Percentiles rank a stretch among this genome's conserved stretches.
Evolutionary conservation across 768 basidiomycete genomes (phyloP).

Genomic region (Nidularia pulvinata): DNA sequence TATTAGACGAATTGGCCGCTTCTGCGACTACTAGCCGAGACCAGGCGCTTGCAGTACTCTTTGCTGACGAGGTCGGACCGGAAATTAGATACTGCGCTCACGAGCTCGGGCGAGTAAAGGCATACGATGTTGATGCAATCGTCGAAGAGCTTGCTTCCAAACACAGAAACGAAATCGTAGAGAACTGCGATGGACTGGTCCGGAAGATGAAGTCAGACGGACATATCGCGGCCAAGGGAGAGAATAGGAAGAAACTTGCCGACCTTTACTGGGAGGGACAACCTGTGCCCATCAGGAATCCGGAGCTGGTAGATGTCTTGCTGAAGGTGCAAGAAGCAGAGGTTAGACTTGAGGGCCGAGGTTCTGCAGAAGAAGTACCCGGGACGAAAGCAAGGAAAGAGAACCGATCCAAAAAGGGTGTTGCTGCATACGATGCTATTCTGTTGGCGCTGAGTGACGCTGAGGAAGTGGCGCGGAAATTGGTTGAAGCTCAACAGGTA

Average conservation of each 20-base stretch:
- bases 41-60: constrained; percentile 83
- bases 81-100: constrained; percentile 94
- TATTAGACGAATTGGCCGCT: constrained; percentile 69
- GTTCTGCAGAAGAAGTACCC: constrained; percentile 14
- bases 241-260: constrained; percentile 53
- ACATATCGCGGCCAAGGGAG: constrained; percentile 26
- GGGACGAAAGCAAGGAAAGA: constrained; percentile 24
- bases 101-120: constrained; percentile 73
- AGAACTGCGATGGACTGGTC: constrained; percentile 57
- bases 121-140: constrained; percentile 83
- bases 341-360: constrained; percentile 42
- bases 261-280: constrained; percentile 79
- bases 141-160: constrained; percentile 60
- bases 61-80: constrained; percentile 86
- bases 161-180: constrained; percentile 61
- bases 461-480: constrained; percentile 78
- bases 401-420: constrained; percentile 59
- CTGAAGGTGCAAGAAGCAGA: constrained; percentile 83
- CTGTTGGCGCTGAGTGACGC: constrained; percentile 88
- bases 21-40: constrained; percentile 74
- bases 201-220: constrained; percentile 47
- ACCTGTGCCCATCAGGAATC: constrained; percentile 83
- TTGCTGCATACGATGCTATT: constrained; percentile 87
- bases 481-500: constrained; percentile 87
- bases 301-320: constrained; percentile 88